These are phyloP conservation scores for Suillus subaureus DNA, from an alignment of 768 basidiomycete species.

Conservation along the genomic window DNA sequence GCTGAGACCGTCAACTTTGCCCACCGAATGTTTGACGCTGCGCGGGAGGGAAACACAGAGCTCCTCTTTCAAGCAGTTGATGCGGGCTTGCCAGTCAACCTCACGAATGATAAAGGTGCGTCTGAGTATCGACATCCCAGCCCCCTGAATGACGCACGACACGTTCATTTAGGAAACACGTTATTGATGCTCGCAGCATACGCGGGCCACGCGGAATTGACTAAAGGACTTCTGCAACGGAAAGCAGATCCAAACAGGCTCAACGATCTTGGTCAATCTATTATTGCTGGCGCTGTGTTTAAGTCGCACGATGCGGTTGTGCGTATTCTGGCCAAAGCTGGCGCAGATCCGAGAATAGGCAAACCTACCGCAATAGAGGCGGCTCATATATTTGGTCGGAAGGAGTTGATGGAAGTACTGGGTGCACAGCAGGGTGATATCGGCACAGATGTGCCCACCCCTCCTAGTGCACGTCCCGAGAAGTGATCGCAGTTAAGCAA, in stretches of 20 bases:
- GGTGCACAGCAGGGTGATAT: constrained; percentile 61
- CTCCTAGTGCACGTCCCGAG: constrained; percentile 19
- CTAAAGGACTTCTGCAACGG: constrained; percentile 52
- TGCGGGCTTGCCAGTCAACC: constrained; percentile 68
- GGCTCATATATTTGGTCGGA: constrained; percentile 67
- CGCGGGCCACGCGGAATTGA: constrained; percentile 59
- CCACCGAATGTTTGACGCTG: constrained; percentile 74
- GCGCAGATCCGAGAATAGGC: constrained; percentile 68
- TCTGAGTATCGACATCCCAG: background rate
- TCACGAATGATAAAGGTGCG: constrained; percentile 72
- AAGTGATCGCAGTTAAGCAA: background rate
- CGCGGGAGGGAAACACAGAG: constrained; percentile 56
- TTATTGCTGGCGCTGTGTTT: constrained; percentile 78
- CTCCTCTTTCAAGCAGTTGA: constrained; percentile 63
- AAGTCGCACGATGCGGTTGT: constrained; percentile 70
- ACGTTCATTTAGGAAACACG: constrained; percentile 59
- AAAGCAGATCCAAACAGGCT: constrained; percentile 67
- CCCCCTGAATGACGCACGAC: constrained; percentile 5
- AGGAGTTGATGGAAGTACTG: constrained; percentile 54
- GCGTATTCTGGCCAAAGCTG: constrained; percentile 46
- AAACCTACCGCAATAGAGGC: constrained; percentile 69
- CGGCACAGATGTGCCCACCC: constrained; percentile 32
- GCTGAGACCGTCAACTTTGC: constrained; percentile 51
- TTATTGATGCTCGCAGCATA: constrained; percentile 81
- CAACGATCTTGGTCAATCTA: constrained; percentile 74